Evolutionary conservation across 108 stramenopile species (phyloP), one percentile per base, ranked within the genome.

Genomic region (Nitzschia sp.): DNA sequence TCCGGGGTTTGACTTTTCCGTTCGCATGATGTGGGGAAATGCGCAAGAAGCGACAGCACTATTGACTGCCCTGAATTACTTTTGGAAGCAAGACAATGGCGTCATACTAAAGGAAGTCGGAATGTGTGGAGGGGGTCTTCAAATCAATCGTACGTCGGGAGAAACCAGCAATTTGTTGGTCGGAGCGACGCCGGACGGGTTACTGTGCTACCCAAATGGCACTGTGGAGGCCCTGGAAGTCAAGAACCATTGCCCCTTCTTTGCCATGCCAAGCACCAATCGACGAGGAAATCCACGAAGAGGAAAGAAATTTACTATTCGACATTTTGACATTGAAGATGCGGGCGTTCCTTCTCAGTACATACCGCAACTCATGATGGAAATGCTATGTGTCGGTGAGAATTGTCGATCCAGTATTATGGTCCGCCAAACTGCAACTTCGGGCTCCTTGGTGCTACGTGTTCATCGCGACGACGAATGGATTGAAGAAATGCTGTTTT

Each of bases 221-320:
- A 83, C 79, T 0, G 71, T 85, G 0, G 93, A 94, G 71, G 90
- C 82, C 2, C 54, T 94, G 42, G 93, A 94, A 68, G 93, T 94
- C 28, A 94, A 94, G 75, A 94, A 94, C 78, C 93, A 94, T 75
- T 94, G 93, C 42, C 90, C 93, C n/a, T 94, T 94, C 69, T 78
- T 82, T 55, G 69, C 34, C 48, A 38, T 34, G 17, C 19, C 19
- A n/a, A 32, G 24, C 49, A 49, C 18, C 56, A 36, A 25, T 62
- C 64, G 29, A 23, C 45, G 42, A 29, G 60, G 67, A 1, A 71
- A 47, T 15, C 54, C 66, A 8, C 23, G 17, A 54, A 59, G 70
- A 21, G 60, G 54, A 31, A 68, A 70, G 58, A 45, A 71, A 64
- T 80, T 80, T 76, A 49, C 66, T 62, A 15, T 76, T 69, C 70